Conservation (phyloP, 202 grass and related monocot species). For the Schoenoplectus tabernaemontani region DNA sequence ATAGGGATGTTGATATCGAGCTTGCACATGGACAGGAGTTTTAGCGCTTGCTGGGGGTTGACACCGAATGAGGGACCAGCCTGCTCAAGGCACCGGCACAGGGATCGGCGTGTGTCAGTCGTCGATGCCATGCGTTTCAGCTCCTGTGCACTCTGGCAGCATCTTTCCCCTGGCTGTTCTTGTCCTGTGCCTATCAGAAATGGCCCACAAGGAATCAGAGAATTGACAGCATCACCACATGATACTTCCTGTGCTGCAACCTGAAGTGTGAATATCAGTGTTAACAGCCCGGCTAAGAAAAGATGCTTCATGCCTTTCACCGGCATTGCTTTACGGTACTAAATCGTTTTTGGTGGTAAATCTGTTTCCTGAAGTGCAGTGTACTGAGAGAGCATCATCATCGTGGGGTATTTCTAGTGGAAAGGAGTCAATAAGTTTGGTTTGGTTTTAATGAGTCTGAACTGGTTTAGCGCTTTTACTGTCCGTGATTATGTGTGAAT, state of each 20-base stretch:
- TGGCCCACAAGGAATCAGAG: conserved; percentile 38
- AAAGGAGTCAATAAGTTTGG: conserved; percentile 31
- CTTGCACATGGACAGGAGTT: conserved; percentile 38
- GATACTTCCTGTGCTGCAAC: background rate
- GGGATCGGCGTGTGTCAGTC: conserved; percentile 19
- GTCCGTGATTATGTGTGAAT: background rate
- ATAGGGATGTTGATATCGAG: conserved; percentile 37
- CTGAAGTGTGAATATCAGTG: background rate
- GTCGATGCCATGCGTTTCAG: conserved; percentile 31
- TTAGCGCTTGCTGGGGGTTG: conserved; percentile 27
- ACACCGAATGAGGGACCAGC: conserved; percentile 48
- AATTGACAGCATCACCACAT: conserved; percentile 39
- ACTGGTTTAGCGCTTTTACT: background rate
- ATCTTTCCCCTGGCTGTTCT: conserved; percentile 21
- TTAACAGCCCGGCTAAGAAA: background rate
- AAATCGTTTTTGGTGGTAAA: background rate
- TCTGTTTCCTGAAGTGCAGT: background rate
- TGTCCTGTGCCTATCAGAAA: conserved; percentile 37
- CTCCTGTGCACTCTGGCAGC: conserved; percentile 36
- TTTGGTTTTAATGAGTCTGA: conserved; percentile 16
- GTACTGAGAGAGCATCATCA: background rate
- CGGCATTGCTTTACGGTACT: background rate
- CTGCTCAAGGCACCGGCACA: conserved; percentile 48
- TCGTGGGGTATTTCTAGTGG: conserved; percentile 1
- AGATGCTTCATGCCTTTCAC: background rate